Conservation (phyloP, 75 land plant species). For the Adiantum capillusveneris region DNA sequence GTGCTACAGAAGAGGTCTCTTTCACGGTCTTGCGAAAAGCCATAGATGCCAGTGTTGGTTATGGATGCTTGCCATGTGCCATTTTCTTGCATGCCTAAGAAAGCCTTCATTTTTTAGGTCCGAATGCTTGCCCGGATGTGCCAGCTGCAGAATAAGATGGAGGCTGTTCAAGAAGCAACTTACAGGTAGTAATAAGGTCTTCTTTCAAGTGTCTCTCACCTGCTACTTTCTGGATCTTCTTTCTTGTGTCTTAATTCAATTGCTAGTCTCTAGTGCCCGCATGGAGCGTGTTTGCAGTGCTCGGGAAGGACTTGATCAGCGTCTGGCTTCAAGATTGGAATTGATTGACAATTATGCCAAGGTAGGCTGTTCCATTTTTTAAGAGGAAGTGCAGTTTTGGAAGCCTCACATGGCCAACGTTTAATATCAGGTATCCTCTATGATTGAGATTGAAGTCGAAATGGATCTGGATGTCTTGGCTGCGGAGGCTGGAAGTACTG, state of each 20-base stretch:
- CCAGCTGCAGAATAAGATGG: constrained; percentile 92
- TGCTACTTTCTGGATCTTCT: too few species aligned
- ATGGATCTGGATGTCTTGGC: constrained; percentile 92
- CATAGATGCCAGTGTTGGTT: not conserved
- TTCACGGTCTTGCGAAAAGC: not conserved
- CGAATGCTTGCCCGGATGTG: constrained; percentile 96
- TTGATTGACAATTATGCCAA: constrained; percentile 84
- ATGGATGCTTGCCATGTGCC: not conserved
- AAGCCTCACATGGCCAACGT: not conserved
- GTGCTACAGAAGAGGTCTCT: constrained; percentile 77
- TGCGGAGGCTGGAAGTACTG: constrained; percentile 72
- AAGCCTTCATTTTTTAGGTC: constrained; percentile 32
- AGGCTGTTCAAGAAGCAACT: constrained; percentile 78
- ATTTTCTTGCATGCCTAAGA: not conserved
- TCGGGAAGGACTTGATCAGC: constrained; percentile 68
- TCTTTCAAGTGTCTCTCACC: too few species aligned
- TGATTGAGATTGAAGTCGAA: constrained; percentile 98
- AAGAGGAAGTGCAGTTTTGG: not conserved
- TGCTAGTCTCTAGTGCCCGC: constrained; percentile 68
- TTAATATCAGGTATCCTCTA: constrained; percentile 71
- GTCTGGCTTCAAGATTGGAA: constrained; percentile 61
- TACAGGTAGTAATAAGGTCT: constrained; percentile 48
- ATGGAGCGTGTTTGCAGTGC: constrained; percentile 63
- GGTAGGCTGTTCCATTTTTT: constrained; percentile 38
- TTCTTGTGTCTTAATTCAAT: too few species aligned